A percentile compares a stretch with the other conserved stretches of the same genome.
phyloP scores from a whole-genome alignment of 805 yeast species.

The Kluyveromyces aestuarii region DNA sequence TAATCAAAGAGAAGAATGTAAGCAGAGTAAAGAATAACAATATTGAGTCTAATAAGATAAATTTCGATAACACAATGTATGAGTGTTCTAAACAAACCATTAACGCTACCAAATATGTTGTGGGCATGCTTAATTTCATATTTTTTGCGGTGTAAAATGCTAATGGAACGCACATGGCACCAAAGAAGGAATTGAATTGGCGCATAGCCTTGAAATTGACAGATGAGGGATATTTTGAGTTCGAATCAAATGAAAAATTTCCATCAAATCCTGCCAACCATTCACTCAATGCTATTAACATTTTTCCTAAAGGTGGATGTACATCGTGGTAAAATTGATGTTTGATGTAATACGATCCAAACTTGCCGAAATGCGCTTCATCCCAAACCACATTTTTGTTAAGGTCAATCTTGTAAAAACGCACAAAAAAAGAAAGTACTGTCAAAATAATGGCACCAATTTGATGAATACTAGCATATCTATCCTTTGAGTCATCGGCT shows the following conservation, averaged over 20 bases:
- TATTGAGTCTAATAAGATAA: conserved; percentile 87
- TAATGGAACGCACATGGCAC: conserved; percentile 77
- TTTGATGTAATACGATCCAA: conserved; percentile 82
- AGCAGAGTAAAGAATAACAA: conserved; percentile 79
- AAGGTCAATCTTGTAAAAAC: conserved; percentile 67
- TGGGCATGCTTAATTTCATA: conserved; percentile 59
- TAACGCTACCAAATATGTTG: conserved; percentile 70
- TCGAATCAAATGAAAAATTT: conserved; percentile 80
- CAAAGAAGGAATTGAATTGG: conserved; percentile 74
- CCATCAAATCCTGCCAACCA: conserved; percentile 84
- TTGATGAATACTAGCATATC: conserved; percentile 32
- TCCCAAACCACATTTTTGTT: conserved; percentile 88
- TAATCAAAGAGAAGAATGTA: conserved; percentile 64
- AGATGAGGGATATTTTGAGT: conserved; percentile 63
- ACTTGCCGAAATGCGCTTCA: conserved; percentile 96
- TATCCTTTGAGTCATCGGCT: background rate
- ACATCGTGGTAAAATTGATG: conserved; percentile 93
- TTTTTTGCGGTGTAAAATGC: conserved; percentile 75
- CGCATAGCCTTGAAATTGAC: conserved; percentile 82
- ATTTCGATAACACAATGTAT: conserved; percentile 76
- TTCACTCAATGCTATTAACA: conserved; percentile 84
- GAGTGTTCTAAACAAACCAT: conserved; percentile 79
- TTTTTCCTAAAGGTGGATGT: conserved; percentile 94
- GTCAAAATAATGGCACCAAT: conserved; percentile 53
- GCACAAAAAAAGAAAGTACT: conserved; percentile 53